Base-by-base conservation (phyloP, 1,284 basidiomycete genomes). In the Xerocomus cyaneibrunnescens region DNA sequence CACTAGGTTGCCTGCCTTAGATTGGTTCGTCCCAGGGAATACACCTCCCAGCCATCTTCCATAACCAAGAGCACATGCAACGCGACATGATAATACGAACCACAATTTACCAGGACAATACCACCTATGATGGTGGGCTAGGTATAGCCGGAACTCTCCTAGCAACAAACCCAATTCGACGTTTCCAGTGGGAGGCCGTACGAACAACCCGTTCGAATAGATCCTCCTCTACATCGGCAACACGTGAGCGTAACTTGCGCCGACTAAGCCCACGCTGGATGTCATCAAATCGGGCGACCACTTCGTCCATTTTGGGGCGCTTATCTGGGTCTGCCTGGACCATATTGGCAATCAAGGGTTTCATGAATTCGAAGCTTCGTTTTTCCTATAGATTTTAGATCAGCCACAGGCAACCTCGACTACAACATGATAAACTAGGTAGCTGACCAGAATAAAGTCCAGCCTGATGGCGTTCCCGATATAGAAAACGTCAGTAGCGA, bases 251-350 rank as follows among this genome's bases (percentile, higher is more conserved):
- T 13, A 72, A 30, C 37, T 66, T 69, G 49, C 62, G 54, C 0
- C 28, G 39, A 48, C 62, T 60, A 7, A 72, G 57, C 7, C 57
- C 51, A 3, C 37, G 46, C 5, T 55, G 50, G 14, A 72, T 62
- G 0, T 28, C 41, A 2, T 66, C 62, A 23, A 72, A 72, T 4
- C 57, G 62, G 1, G 49, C 14, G 1, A 71, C 61, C 0, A 72
- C 73, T 40, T 70, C 65, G 38, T 67, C 58, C 50, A 76, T 74
- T 0, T 43, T 68, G 0, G 69, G 70, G 7, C 73, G 65, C n/a
- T 65, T 62, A 0, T 22, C 17, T 0, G 72, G 72, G 48, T 70
- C 64, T 3, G 57, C 40, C 13, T 66, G 63, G 2, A 61, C 62
- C 73, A 75, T 73, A 10, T 61, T 60, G 0, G 53, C 48, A 3